phyloP scores from a whole-genome alignment of 2,329 filamentous ascomycete species.

The Ceratocystis smalleyi region DNA sequence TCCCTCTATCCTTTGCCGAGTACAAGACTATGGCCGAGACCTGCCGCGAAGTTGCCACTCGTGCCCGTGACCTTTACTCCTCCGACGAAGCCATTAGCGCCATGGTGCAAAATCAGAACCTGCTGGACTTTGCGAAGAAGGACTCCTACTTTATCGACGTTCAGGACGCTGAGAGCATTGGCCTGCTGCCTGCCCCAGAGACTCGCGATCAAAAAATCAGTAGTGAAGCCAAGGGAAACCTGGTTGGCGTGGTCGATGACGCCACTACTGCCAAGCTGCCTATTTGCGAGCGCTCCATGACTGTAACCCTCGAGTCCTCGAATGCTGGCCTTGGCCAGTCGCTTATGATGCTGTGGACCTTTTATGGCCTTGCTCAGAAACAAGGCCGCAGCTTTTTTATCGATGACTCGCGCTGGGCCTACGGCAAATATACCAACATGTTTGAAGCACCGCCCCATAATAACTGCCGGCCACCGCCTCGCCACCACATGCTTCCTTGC shows the following conservation, averaged over 20 bases:
- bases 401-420: slow-evolving; percentile 71
- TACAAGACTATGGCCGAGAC: slow-evolving; percentile 56
- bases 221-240: slow-evolving; percentile 24
- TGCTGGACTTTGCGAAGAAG: slow-evolving; percentile 30
- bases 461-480: slow-evolving; percentile 54
- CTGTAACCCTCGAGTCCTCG: slow-evolving; percentile 55
- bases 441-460: slow-evolving; percentile 53
- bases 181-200: slow-evolving; percentile 37
- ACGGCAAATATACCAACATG: slow-evolving; percentile 57
- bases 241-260: slow-evolving; percentile 33
- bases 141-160: slow-evolving; percentile 64
- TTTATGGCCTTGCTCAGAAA: slow-evolving; percentile 61
- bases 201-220: slow-evolving; percentile 25
- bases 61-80: slow-evolving; percentile 33
- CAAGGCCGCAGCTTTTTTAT: slow-evolving; percentile 68
- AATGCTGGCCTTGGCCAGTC: slow-evolving; percentile 65
- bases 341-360: slow-evolving; percentile 67
- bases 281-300: slow-evolving; percentile 56
- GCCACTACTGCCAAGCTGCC: slow-evolving; percentile 32
- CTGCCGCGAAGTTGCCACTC: slow-evolving; percentile 47
- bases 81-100: slow-evolving; percentile 26
- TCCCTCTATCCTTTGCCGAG: slow-evolving; percentile 49
- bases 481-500: slow-evolving; percentile 63
- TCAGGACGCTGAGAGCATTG: slow-evolving; percentile 49
- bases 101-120: slow-evolving; percentile 18